These are phyloP conservation scores for Ustulina deusta DNA, from an alignment of 2,329 filamentous ascomycete species.

Conservation along the genomic window DNA sequence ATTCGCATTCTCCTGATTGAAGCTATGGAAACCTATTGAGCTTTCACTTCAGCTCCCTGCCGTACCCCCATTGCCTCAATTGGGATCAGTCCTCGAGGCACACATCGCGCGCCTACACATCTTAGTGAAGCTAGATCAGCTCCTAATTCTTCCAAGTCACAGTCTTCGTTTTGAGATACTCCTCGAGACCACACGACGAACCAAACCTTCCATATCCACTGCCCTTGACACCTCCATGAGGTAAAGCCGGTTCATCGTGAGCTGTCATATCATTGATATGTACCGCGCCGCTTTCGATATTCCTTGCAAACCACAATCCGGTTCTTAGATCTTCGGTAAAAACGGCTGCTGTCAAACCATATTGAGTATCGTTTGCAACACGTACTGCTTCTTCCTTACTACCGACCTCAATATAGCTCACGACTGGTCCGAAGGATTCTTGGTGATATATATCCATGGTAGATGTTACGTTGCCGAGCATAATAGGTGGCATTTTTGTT, in stretches of 20 bases:
- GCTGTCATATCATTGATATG: slow-evolving; percentile 58
- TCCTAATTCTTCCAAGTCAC: slow-evolving; percentile 46
- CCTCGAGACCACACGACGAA: slow-evolving; percentile 42
- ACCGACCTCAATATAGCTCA: slow-evolving; percentile 69
- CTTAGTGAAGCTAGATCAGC: neutral
- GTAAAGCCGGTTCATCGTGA: slow-evolving; percentile 56
- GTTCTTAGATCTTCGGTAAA: slow-evolving; percentile 71
- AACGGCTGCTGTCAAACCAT: slow-evolving; percentile 72
- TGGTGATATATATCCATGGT: slow-evolving; percentile 74
- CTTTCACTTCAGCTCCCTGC: too few species aligned
- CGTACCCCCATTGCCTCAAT: too few species aligned
- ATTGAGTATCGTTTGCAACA: slow-evolving; percentile 76
- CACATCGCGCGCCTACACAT: too few species aligned
- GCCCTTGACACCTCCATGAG: slow-evolving; percentile 57
- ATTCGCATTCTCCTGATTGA: too few species aligned
- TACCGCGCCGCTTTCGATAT: slow-evolving; percentile 66
- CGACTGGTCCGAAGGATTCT: slow-evolving; percentile 75
- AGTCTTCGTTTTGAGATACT: slow-evolving; percentile 49
- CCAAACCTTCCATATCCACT: slow-evolving; percentile 58
- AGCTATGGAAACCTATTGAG: too few species aligned
- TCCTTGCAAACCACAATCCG: slow-evolving; percentile 62
- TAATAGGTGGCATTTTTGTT: too few species aligned
- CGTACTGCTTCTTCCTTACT: slow-evolving; percentile 71
- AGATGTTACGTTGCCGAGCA: too few species aligned
- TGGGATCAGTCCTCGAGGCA: too few species aligned